These are phyloP conservation scores for Candida mesenterica DNA, from an alignment of 1,139 yeast genomes.

Conservation along the genomic window DNA sequence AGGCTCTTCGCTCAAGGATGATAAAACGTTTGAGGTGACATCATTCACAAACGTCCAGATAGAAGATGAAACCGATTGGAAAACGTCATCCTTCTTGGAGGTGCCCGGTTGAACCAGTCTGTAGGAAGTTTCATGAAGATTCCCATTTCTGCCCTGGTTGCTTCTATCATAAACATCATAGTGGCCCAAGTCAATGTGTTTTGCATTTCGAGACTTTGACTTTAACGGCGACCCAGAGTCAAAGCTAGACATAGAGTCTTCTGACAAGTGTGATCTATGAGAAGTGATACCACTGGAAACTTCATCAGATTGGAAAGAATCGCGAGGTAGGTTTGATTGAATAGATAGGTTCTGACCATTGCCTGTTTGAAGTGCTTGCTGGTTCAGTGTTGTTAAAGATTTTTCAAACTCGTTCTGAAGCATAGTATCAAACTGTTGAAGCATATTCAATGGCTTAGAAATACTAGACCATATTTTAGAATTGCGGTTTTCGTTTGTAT, in stretches of 20 bases:
- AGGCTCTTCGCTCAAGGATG: slow-evolving; percentile 33
- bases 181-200: slow-evolving; percentile 9
- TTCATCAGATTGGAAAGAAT: slow-evolving; percentile 6
- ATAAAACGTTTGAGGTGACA: slow-evolving; percentile 37
- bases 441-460: slow-evolving; percentile 59
- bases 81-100: slow-evolving; percentile 31
- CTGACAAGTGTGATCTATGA: slow-evolving; percentile 22
- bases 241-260: slow-evolving; percentile 28
- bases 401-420: slow-evolving; percentile 65
- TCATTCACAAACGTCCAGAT: slow-evolving; percentile 49
- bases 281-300: slow-evolving; percentile 7
- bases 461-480: slow-evolving; percentile 38
- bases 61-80: slow-evolving; percentile 43
- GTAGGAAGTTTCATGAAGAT: neutral
- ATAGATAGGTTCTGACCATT: neutral
- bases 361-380: neutral
- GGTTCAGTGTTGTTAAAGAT: slow-evolving; percentile 26
- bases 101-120: neutral
- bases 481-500: slow-evolving; percentile 13
- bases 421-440: slow-evolving; percentile 68
- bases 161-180: slow-evolving; percentile 2
- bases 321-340: neutral
- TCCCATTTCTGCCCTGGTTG: neutral
- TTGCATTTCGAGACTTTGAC: slow-evolving; percentile 18
- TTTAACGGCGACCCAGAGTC: slow-evolving; percentile 30